A percentile compares a stretch with the other conserved stretches of the same genome.
These are phyloP conservation scores for Halophytophthora batemanensis DNA, from an alignment of 352 stramenopile species.

Conservation along the genomic window DNA sequence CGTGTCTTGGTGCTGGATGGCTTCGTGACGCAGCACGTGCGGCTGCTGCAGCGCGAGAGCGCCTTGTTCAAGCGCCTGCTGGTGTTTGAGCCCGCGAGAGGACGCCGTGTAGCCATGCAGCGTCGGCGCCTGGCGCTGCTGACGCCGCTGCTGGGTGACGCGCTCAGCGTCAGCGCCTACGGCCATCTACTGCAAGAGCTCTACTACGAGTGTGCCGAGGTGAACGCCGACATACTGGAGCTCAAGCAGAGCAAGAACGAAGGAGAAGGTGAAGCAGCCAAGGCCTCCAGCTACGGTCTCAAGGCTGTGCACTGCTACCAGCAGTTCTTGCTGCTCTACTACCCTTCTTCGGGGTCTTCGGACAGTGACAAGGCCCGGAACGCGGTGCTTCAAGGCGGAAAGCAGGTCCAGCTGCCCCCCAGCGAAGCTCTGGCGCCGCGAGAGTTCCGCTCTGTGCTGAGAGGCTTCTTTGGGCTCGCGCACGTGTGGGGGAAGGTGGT, in stretches of 20 bases:
- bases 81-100: conserved; percentile 47
- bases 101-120: conserved; percentile 67
- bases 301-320: conserved; percentile 72
- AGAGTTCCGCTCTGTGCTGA: conserved; percentile 44
- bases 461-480: conserved; percentile 61
- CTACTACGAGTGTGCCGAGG: conserved; percentile 60
- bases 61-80: conserved; percentile 52
- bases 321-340: conserved; percentile 70
- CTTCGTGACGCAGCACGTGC: conserved; percentile 66
- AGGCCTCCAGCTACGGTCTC: conserved; percentile 49
- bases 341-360: conserved; percentile 17
- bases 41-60: conserved; percentile 55
- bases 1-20: conserved; percentile 56
- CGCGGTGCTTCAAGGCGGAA: conserved; percentile 30
- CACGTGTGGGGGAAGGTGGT: conserved; percentile 59
- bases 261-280: conserved; percentile 18
- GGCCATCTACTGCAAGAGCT: conserved; percentile 60
- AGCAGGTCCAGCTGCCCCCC: conserved; percentile 26
- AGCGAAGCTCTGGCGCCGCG: conserved; percentile 24
- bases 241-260: conserved; percentile 50
- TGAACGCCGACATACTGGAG: conserved; percentile 58
- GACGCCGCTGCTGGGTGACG: conserved; percentile 36
- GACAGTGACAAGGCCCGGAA: conserved; percentile 7
- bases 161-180: conserved; percentile 56
- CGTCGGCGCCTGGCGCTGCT: conserved; percentile 45